phyloP scores from a whole-genome alignment of 331 rosid genomes.

The Acacia concinna region DNA sequence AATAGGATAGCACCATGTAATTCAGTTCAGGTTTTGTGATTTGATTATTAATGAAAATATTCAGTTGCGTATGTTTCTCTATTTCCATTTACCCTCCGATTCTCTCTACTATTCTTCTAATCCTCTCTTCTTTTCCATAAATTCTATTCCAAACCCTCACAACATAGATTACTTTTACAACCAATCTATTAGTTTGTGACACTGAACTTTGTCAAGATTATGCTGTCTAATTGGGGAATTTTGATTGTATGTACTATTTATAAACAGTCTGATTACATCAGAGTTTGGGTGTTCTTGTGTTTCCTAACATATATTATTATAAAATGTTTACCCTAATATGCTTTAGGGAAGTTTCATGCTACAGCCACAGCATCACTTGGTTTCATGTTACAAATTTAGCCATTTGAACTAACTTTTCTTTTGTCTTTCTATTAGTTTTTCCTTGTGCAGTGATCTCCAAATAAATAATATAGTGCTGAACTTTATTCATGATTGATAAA shows the following conservation, averaged over 20 bases:
- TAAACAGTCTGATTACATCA: constrained; percentile 24
- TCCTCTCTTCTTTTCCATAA: no score
- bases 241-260: not conserved
- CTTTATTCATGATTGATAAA: constrained; percentile 1
- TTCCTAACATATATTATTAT: not conserved
- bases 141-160: no score
- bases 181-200: constrained; percentile 8
- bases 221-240: not conserved
- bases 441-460: constrained; percentile 5
- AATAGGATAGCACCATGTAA: no score
- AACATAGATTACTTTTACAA: no score
- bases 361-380: constrained; percentile 3
- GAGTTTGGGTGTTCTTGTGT: not conserved
- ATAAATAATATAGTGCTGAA: not conserved
- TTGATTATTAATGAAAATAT: no score
- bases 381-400: not conserved
- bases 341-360: not conserved
- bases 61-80: no score
- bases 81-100: no score
- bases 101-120: no score
- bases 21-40: no score
- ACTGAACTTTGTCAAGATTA: not conserved
- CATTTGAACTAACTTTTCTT: not conserved
- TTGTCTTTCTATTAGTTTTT: constrained; percentile 11
- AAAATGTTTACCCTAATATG: not conserved